Evolutionary conservation across 495 filamentous ascomycete genomes (phyloP), one percentile per base, ranked within the genome.

Genomic region (Apiosordaria backusii): DNA sequence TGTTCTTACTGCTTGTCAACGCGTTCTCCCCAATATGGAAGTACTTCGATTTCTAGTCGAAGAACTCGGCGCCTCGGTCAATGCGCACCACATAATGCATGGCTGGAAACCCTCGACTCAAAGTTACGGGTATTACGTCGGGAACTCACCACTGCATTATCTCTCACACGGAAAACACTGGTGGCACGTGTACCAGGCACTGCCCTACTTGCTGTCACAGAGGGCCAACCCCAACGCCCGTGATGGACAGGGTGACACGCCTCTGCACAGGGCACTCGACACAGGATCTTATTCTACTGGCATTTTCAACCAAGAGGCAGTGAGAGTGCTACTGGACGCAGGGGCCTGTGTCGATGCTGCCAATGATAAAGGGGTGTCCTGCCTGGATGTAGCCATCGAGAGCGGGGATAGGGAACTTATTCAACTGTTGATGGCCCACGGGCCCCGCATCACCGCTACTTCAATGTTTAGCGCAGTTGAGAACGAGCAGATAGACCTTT

Each of bases 1-100:
- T 45, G 68, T 82, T 18, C 65, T 79, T 6, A 63, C 61, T n/a
- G 76, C 77, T 19, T 71, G 68, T 7, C 58, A 70, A 22, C 71
- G 77, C 22, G 62, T 68, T 0, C 66, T 78, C 1, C 79, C 82
- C 0, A 84, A 82, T 65, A 70, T 83, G 59, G 74, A 80, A 1
- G 66, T 82, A 0, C 68, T 83, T 23, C 71, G 75, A 52, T 57
- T 81, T 6, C 69, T 84, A 4, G 78, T 83, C 10, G 78, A 82
- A 53, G 74, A 68, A 25, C 1, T 77, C 71, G 55, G 62, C 68
- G 68, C 58, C 4, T 62, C 60, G 24, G 78, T 77, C 2, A 70
- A 83, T 63, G 72, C 79, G 15, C 76, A 79, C 60, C 62, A 71
- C 18, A 25, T 62, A 40, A 68, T 66, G 22, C 57, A 68, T 50